Evolutionary conservation across 192 early-diverging fungal genomes (phyloP), one percentile per base, ranked within the genome.

Genomic region (Podila epicladia): DNA sequence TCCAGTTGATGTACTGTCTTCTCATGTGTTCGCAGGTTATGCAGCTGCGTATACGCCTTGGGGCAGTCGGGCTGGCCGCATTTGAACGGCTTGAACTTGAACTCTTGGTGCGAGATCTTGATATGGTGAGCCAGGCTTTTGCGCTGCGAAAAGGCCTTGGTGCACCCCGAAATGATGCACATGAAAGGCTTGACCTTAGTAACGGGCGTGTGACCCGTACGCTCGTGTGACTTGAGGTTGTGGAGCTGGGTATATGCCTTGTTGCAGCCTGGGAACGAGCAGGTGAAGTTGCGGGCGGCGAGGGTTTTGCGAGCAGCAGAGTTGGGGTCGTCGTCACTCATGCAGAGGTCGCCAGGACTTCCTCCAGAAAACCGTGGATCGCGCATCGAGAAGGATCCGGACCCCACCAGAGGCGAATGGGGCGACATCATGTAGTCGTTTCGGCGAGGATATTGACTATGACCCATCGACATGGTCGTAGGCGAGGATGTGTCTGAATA

Each of bases 21-120:
- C 82, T 94, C 91, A 60, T 95, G 94, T 5, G 94, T 94, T 38
- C 88, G 84, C 85, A 94, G 83, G 68, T 95, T 94, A 13, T 92
- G 92, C 75, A 91, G 85, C 86, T 94, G 94, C 26, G 90, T 89
- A 64, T 94, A 95, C 29, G 91, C 72, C 80, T 95, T 95, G 66
- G 86, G 89, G 66, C 94, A 95, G 4, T 91, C 91, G 0, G 83
- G 77, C 69, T 85, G 82, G 4, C 74, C 77, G 62, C 92, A 95
- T 67, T 82, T 85, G 65, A 87, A 90, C 9, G 89, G 89, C 28
- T 90, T 83, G 78, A 72, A 80, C 32, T 72, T 72, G 57, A 71
- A 80, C 24, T 80, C 77, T 57, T 80, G 71, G 59, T 80, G 77
- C 8, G 64, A 69, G 0, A 71, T 71, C 33, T 86, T 76, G 48